Evolutionary conservation across 2,329 filamentous ascomycete species (phyloP), one percentile per base, ranked within the genome.

Genomic region (Graphilbum fragrans): DNA sequence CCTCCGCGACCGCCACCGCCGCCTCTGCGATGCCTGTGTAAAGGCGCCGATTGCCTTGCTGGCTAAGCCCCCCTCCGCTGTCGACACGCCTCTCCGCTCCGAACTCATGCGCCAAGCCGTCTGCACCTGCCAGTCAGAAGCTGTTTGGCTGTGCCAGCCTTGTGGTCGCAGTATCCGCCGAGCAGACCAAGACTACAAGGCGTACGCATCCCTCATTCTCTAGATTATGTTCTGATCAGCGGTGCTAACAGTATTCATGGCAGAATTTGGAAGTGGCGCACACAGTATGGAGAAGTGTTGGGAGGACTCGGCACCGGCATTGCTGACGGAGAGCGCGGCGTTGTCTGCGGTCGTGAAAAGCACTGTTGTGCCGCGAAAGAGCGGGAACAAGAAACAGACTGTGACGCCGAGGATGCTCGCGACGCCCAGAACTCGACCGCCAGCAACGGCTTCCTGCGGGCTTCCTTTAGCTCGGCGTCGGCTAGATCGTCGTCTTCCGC

Each of bases 261-360:
- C 44, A 78, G 74, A 4, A 85, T 88, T 41, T 95, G 88, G 87
- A 82, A 77, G 47, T 95, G 88, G 88, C 80, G 88, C 39, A 85
- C 77, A 33, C 77, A 86, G 20, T 95, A 94, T 57, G 81, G 80
- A 16, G 82, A 86, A 49, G 78, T 86, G 0, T 82, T 88, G 3
- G 80, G 78, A 18, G 85, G 86, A 3, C 69, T 93, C 0, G 86
- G 87, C 20, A 88, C 84, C 0, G 88, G 88, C 5, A 86, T 94
- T 23, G 86, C 87, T 35, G 86, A 94, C 51, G 87, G 86, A 25
- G 80, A 87, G 53, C 81, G 90, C 51, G 88, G 87, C 23, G 86
- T 95, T 14, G 79, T 86, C 48, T 96, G 88, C 55, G 88, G 86
- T 0, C 77, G 86, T n/a, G 81, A 80, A 33, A 64, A 65, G n/a